phyloP scores from a whole-genome alignment of 2,329 filamentous ascomycete species.

The Fusarium sp. region DNA sequence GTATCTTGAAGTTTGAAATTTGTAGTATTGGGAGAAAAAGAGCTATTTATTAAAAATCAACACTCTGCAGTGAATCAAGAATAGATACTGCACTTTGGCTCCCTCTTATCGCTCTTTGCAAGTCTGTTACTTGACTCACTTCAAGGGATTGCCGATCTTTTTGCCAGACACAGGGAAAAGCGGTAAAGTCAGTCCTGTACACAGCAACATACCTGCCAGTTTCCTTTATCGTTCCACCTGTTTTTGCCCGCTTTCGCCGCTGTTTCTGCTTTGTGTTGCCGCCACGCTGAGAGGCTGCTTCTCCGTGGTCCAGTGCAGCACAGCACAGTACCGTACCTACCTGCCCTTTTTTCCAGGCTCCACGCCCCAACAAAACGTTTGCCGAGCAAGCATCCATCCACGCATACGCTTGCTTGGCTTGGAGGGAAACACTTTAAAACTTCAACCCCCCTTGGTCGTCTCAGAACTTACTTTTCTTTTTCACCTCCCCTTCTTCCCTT shows the following conservation, averaged over 20 bases:
- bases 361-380: conserved; percentile 50
- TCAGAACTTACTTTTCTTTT: conserved; percentile 2
- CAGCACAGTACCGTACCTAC: conserved; percentile 30
- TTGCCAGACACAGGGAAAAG: conserved; percentile 28
- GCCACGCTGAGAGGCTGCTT: conserved; percentile 27
- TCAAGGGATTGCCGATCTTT: conserved; percentile 30
- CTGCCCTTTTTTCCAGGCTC: conserved; percentile 38
- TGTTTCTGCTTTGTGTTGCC: conserved; percentile 32
- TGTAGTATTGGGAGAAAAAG: too few relatives aligned
- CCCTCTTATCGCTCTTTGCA: conserved; percentile 17
- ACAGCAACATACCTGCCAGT: conserved; percentile 7
- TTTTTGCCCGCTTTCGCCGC: conserved; percentile 28
- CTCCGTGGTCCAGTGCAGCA: conserved; percentile 26
- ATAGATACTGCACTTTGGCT: neutral
- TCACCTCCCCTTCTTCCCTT: conserved; percentile 14
- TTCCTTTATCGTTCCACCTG: conserved; percentile 33
- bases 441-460: conserved; percentile 36
- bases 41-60: too few relatives aligned
- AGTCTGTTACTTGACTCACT: conserved; percentile 18
- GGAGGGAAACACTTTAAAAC: conserved; percentile 34
- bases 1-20: neutral
- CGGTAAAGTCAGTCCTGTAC: conserved; percentile 13
- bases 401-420: conserved; percentile 25
- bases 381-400: conserved; percentile 38
- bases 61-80: too few relatives aligned